These are phyloP conservation scores for Penicillium samsonianum DNA, from an alignment of 495 filamentous ascomycete genomes.

Conservation along the genomic window DNA sequence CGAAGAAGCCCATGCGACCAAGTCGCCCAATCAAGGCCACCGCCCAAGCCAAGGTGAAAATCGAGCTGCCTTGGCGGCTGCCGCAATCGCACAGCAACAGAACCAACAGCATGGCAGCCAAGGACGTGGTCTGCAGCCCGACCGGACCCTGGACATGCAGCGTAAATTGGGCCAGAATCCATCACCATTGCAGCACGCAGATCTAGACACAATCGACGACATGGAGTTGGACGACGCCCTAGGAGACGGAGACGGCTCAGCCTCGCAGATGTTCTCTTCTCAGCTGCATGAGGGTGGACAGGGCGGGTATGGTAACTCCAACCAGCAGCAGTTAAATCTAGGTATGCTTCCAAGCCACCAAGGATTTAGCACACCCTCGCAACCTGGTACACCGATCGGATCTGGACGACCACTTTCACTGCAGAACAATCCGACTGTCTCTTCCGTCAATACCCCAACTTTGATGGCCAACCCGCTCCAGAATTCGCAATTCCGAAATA, in stretches of 20 bases:
- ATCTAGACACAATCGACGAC: slow-evolving; percentile 86
- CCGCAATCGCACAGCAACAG: slow-evolving; percentile 56
- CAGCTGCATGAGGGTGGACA: slow-evolving; percentile 56
- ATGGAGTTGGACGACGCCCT: slow-evolving; percentile 95
- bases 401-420: slow-evolving; percentile 63
- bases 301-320: slow-evolving; percentile 72
- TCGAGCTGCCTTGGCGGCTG: slow-evolving; percentile 59
- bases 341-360: slow-evolving; percentile 71
- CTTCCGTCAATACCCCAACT: slow-evolving; percentile 93
- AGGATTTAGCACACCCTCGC: slow-evolving; percentile 73
- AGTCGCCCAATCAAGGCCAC: slow-evolving; percentile 58
- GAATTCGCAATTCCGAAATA: slow-evolving; percentile 63
- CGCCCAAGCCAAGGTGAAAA: slow-evolving; percentile 56
- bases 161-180: slow-evolving; percentile 48
- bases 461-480: slow-evolving; percentile 66
- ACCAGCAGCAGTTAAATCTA: slow-evolving; percentile 71
- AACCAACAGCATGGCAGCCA: slow-evolving; percentile 51
- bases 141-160: slow-evolving; percentile 45
- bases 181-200: slow-evolving; percentile 49
- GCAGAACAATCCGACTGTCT: slow-evolving; percentile 96
- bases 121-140: slow-evolving; percentile 42
- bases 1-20: slow-evolving; percentile 84
- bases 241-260: slow-evolving; percentile 61
- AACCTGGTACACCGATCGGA: slow-evolving; percentile 81
- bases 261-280: slow-evolving; percentile 59